These are phyloP conservation scores for Lactifluus rugatus DNA, from an alignment of 768 basidiomycete genomes.

Conservation along the genomic window DNA sequence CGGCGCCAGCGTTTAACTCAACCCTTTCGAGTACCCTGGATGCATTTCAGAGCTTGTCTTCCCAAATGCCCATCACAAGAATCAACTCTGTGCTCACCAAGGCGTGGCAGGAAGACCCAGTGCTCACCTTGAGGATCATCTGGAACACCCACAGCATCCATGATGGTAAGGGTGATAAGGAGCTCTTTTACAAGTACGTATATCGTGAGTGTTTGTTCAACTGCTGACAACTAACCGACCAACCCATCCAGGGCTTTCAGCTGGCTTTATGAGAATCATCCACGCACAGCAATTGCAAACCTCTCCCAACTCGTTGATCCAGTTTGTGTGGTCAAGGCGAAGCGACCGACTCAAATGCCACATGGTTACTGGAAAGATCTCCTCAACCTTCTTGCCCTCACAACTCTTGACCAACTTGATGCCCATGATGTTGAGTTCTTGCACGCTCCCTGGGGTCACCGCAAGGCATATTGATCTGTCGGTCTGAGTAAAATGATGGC, in stretches of 20 bases:
- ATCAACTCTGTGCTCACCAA: constrained; percentile 33
- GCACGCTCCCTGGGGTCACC: neutral
- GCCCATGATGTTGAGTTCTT: constrained; percentile 13
- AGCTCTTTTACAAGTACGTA: constrained; percentile 47
- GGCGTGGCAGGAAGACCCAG: constrained; percentile 51
- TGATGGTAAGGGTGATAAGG: constrained; percentile 54
- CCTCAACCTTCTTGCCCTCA: constrained; percentile 56
- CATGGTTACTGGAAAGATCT: constrained; percentile 76
- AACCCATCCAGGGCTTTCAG: constrained; percentile 38
- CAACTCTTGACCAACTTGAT: constrained; percentile 41
- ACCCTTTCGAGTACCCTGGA: constrained; percentile 46
- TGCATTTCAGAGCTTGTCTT: constrained; percentile 41
- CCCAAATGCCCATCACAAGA: constrained; percentile 14
- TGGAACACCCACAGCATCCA: constrained; percentile 64
- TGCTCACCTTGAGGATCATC: constrained; percentile 52
- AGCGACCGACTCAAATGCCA: constrained; percentile 21
- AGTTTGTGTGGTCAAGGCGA: constrained; percentile 26
- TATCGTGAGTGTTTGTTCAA: neutral
- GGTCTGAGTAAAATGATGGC: neutral
- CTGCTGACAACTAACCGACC: neutral
- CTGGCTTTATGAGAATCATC: constrained; percentile 62
- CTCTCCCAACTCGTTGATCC: constrained; percentile 14
- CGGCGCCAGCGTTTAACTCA: constrained; percentile 40
- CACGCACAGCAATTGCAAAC: constrained; percentile 58
- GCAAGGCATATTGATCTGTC: neutral